Evolutionary conservation across 352 stramenopile genomes (phyloP).

Genomic region (Pythium diclinum): DNA sequence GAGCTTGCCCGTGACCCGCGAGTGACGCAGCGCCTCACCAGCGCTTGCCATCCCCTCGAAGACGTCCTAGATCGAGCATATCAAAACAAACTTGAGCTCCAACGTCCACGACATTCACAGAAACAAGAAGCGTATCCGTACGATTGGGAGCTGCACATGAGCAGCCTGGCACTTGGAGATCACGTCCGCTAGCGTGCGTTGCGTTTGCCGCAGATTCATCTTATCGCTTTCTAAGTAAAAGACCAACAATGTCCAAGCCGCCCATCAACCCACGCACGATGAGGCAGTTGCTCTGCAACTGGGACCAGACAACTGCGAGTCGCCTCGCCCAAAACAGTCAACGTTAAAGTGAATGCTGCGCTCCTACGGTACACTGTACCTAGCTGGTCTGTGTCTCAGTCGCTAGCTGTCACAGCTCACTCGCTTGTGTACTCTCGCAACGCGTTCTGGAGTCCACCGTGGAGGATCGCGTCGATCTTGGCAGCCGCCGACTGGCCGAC

Average conservation of each 20-base stretch:
- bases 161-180: slow-evolving; percentile 55
- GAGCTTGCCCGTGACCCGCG: slow-evolving; percentile 25
- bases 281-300: slow-evolving; percentile 9
- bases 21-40: slow-evolving; percentile 24
- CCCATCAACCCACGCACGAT: neutral
- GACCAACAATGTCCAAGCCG: neutral
- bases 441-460: slow-evolving; percentile 41
- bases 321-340: neutral
- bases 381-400: neutral
- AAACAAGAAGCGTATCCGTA: neutral
- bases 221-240: neutral
- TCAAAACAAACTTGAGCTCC: neutral
- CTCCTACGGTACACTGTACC: neutral
- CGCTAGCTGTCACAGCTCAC: slow-evolving; percentile 5
- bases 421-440: slow-evolving; percentile 47
- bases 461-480: slow-evolving; percentile 62
- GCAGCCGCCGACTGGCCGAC: slow-evolving; percentile 44
- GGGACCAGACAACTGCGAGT: slow-evolving; percentile 6
- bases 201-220: slow-evolving; percentile 71
- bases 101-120: neutral
- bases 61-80: slow-evolving; percentile 17
- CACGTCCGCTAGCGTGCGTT: slow-evolving; percentile 54
- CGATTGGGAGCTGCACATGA: slow-evolving; percentile 50
- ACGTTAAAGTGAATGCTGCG: neutral
- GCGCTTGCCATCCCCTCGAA: slow-evolving; percentile 22